Conservation (phyloP, 441 rosid species). For the Adansonia rubrostipa region DNA sequence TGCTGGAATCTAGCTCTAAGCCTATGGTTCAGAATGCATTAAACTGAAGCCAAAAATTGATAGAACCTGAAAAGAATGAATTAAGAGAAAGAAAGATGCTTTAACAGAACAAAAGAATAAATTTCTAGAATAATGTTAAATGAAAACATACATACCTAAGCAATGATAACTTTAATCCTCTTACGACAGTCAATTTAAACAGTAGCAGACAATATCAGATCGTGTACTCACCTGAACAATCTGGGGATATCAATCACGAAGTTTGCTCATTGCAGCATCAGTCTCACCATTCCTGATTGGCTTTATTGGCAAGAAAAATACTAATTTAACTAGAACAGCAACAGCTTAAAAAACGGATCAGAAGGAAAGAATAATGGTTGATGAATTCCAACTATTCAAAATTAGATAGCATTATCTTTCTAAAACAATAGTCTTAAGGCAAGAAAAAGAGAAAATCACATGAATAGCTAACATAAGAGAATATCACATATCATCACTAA, state of each 20-base stretch:
- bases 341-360: background rate
- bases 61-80: background rate
- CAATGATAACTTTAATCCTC: background rate
- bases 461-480: background rate
- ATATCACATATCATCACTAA: background rate
- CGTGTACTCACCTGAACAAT: slow-evolving; percentile 64
- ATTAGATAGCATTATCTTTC: background rate
- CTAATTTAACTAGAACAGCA: slow-evolving; percentile 17
- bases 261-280: slow-evolving; percentile 66
- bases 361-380: background rate
- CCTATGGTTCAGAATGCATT: background rate
- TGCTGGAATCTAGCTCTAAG: background rate
- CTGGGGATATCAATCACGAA: slow-evolving; percentile 81
- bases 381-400: background rate
- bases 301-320: slow-evolving; percentile 46
- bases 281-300: slow-evolving; percentile 81
- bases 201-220: slow-evolving; percentile 1
- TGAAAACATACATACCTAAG: background rate
- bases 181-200: background rate
- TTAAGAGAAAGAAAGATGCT: background rate
- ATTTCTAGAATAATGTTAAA: background rate
- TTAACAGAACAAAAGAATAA: background rate
- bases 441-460: background rate
- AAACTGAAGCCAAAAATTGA: slow-evolving; percentile 13
- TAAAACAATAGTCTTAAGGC: background rate